These are phyloP conservation scores for Trichoderma cornu-damae DNA, from an alignment of 2,329 filamentous ascomycete genomes.

Conservation along the genomic window DNA sequence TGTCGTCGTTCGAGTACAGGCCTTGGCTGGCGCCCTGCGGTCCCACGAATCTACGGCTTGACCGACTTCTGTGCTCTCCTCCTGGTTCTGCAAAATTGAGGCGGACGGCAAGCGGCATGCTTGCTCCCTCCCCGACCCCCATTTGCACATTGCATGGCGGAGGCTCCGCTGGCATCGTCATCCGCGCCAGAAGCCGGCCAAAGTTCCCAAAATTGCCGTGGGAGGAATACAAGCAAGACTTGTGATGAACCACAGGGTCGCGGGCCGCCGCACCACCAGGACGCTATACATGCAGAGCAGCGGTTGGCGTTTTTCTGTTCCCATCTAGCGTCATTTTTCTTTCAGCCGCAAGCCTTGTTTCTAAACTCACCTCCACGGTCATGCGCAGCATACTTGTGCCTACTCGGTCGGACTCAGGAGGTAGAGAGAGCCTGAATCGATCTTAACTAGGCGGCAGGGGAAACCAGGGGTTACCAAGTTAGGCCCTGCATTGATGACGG, in stretches of 20 bases:
- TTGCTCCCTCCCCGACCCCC: neutral
- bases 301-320: neutral
- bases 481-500: neutral
- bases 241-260: slow-evolving; percentile 13
- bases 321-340: neutral
- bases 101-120: slow-evolving; percentile 14
- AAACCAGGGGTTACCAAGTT: no score
- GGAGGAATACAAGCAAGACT: neutral
- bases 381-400: neutral
- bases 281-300: slow-evolving; percentile 4
- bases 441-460: neutral
- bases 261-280: slow-evolving; percentile 1
- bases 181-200: slow-evolving; percentile 8
- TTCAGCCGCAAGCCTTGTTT: slow-evolving; percentile 15
- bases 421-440: neutral
- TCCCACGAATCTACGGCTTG: slow-evolving; percentile 11
- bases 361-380: neutral
- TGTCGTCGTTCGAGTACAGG: neutral
- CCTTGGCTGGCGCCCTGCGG: neutral
- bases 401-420: slow-evolving; percentile 2
- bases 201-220: neutral
- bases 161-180: slow-evolving; percentile 17
- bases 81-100: slow-evolving; percentile 12
- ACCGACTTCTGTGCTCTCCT: slow-evolving; percentile 10
- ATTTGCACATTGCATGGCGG: slow-evolving; percentile 8